Base-by-base conservation (phyloP, 345 rosid genomes). In the Raphanus sativus region DNA sequence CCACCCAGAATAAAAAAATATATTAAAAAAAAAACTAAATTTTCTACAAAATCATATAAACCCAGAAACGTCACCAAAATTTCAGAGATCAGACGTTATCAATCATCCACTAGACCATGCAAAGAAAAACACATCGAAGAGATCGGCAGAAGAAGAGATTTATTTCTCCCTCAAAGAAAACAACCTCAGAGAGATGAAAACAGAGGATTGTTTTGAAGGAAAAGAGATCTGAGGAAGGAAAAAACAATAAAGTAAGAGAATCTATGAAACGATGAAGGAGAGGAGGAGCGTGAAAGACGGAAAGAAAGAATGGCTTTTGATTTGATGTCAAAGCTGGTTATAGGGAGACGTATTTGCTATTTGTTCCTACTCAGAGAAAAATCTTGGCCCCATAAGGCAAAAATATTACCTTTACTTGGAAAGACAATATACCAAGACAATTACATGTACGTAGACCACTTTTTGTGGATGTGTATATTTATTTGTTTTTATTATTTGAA, bases 341-440 rank as follows among this genome's bases (percentile, higher is more conserved):
- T 78, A 66, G 67, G 78, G 82, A 79, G 52, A 38, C 30, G 74
- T 79, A 67, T 79, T 79, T 73, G 78, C 82, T 79, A 67, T 73
- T 73, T 73, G 71, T 77, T 71, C 71, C 73, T 71, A 66, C 68
- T 71, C 5, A 30, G 8, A 70, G 26, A 50, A 24, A 38, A 16
- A 52, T 28, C 1, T 45, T 45, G 34, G 48, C 66, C 7, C 65
- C 26, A 10, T 40, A 58, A n/a, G 48, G 13, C 56, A 61, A 48
- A 50, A 33, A 50, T 50, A 50, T 50, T 50, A 50, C 55, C 55
- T 50, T 50, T 50, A 50, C 55, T 50, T 4, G 17, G 17, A 50
- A 13, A 50, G 16, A 13, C 17, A 50, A 32, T 59, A 25, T 69
- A 34, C 65, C 63, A 15, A 62, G 40, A 50, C 25, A 25, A 1